Conservation (phyloP, 441 rosid species). For the Euphorbia schlechtendalii region DNA sequence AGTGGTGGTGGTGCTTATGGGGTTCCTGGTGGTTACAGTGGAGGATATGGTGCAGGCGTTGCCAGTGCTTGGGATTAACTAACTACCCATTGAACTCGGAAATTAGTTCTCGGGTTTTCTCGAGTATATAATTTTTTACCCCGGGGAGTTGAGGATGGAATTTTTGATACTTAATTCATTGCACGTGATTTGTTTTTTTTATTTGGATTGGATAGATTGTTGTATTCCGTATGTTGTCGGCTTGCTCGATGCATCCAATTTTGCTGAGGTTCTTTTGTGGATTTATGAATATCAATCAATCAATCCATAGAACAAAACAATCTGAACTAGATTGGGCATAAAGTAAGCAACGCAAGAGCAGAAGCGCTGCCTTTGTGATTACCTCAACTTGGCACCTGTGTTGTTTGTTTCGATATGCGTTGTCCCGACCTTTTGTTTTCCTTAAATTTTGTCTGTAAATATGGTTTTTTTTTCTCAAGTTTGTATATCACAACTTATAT, state of each 20-base stretch:
- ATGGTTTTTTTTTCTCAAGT: too few relatives aligned
- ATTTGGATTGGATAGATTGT: neutral
- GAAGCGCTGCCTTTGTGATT: too few relatives aligned
- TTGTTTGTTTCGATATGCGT: neutral
- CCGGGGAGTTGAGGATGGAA: slow-evolving; percentile 12
- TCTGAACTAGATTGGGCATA: neutral
- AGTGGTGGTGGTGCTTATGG: slow-evolving; percentile 38
- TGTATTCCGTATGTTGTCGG: slow-evolving; percentile 2
- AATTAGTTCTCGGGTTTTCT: slow-evolving; percentile 16
- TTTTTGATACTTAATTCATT: slow-evolving; percentile 1
- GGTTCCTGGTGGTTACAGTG: slow-evolving; percentile 32
- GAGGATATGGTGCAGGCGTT: slow-evolving; percentile 46
- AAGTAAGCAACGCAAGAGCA: neutral
- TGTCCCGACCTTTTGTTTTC: neutral
- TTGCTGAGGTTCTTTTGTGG: neutral
- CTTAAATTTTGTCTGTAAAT: neutral
- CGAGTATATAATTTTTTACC: slow-evolving; percentile 20
- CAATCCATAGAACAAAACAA: neutral
- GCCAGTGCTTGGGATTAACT: slow-evolving; percentile 80
- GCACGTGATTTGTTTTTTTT: neutral
- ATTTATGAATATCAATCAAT: neutral
- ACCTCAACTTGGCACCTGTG: too few relatives aligned
- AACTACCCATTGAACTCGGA: slow-evolving; percentile 5
- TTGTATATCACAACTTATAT: too few relatives aligned
- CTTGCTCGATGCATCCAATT: neutral